Evolutionary conservation across 1,284 basidiomycete genomes (phyloP), one percentile per base, ranked within the genome.

Genomic region (Quambalaria eucalypti): DNA sequence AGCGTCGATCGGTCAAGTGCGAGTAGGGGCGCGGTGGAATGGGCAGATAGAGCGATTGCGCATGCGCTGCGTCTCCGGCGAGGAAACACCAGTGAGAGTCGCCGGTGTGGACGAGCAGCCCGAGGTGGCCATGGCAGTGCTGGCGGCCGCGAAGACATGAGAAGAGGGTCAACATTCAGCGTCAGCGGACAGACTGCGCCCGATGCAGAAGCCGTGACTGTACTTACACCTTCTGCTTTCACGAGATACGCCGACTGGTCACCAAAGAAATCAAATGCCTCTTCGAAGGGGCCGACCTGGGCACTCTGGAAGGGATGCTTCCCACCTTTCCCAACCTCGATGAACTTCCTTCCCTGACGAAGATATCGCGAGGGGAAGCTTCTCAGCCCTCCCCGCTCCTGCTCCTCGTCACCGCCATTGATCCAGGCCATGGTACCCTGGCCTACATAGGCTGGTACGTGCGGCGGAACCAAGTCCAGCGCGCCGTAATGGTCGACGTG

Each of bases 401-500:
- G 52, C 1, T 48, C 56, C 28, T 59, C 48, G 16, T 59, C 57
- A 9, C 57, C 57, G 14, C 57, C 54, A 2, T 54, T 54, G 28
- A 59, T 21, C 58, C 58, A 60, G 5, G 52, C 51, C 47, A 56
- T 40, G 9, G 58, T 51, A 4, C 49, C 54, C 3, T 39, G 42
- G 2, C 58, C 58, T 1, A 56, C 51, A 40, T 46, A 60, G 4
- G 54, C 51, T 0, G 59, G 59, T 1, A 57, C n/a, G 7, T 48
- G 50, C 14, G 55, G 28, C 4, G 52, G 55, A 28, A 52, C 54
- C 28, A 54, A 48, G 48, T 54, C 14, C 29, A 54, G 44, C n/a
- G 52, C 55, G n/a, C 59, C 55, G 36, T 57, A 60, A 16, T 60
- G 59, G 44, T 57, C 59, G 25, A 57, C 25, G 26, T 55, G 59